Evolutionary conservation across 169 alveolate genomes (phyloP).

Genomic region (Besnoitia besnoiti): DNA sequence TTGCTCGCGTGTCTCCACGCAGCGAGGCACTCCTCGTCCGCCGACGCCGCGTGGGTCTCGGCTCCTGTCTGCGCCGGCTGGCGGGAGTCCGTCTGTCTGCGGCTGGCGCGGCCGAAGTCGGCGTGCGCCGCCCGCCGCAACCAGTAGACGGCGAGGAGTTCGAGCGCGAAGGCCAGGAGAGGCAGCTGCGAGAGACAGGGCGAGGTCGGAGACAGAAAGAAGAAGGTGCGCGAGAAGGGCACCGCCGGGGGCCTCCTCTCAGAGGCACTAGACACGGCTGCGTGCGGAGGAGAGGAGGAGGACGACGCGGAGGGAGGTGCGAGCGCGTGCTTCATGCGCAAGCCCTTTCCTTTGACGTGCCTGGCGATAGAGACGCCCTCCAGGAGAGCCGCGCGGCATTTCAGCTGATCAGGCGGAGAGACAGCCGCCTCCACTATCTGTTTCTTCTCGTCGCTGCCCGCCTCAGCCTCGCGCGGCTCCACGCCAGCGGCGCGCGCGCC

Average conservation of each 20-base stretch:
- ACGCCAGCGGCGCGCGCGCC: no score
- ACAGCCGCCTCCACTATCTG: neutral
- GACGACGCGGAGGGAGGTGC: neutral
- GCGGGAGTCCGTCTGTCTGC: neutral
- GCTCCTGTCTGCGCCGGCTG: neutral
- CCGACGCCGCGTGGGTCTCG: neutral
- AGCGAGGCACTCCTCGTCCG: neutral
- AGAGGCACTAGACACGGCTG: neutral
- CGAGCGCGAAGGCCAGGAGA: constrained; percentile 20
- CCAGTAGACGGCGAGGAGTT: neutral
- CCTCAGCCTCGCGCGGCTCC: neutral
- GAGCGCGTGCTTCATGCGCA: neutral
- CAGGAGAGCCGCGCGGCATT: neutral
- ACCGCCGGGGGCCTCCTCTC: neutral
- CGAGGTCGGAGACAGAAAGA: neutral
- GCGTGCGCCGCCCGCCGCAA: neutral
- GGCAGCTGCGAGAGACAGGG: neutral
- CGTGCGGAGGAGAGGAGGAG: neutral
- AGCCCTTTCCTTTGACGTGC: neutral
- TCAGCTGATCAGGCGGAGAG: neutral
- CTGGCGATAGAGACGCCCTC: neutral
- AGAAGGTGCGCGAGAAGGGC: neutral
- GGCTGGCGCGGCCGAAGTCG: neutral
- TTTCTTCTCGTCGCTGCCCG: neutral
- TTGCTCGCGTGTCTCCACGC: neutral